These are phyloP conservation scores for Scalesia atractyloides DNA, from an alignment of 129 eudicot genomes.

Conservation along the genomic window DNA sequence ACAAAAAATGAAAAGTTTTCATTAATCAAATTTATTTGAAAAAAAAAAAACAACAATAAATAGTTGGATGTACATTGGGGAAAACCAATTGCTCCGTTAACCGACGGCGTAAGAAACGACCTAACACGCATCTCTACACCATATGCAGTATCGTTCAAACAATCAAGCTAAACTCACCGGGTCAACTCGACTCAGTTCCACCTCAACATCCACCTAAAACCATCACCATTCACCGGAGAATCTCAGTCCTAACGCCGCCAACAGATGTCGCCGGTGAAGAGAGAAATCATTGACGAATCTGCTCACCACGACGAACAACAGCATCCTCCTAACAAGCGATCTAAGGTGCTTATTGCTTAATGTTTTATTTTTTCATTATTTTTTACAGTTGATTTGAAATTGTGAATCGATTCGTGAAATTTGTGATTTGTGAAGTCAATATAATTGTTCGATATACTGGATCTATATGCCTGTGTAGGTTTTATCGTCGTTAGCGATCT, in stretches of 20 bases:
- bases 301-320: constrained; percentile 41
- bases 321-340: constrained; percentile 60
- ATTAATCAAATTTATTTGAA: too few species aligned
- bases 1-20: too few species aligned
- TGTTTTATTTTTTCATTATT: too few species aligned
- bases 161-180: constrained; percentile 24
- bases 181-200: constrained; percentile 33
- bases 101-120: constrained; percentile 14
- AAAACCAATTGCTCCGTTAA: not conserved
- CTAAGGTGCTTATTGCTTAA: constrained; percentile 42
- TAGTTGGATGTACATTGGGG: too few species aligned
- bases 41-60: too few species aligned
- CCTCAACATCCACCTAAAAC: constrained; percentile 3
- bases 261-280: constrained; percentile 55
- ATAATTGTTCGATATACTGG: not conserved
- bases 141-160: constrained; percentile 13
- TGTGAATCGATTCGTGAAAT: constrained; percentile 2
- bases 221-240: constrained; percentile 24
- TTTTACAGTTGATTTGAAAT: not conserved
- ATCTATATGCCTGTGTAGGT: not conserved
- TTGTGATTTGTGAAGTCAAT: constrained; percentile 2
- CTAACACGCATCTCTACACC: constrained; percentile 17
- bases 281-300: constrained; percentile 43
- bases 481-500: constrained; percentile 4
- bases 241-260: constrained; percentile 22